Percentiles rank a stretch among this genome's conserved stretches.
phyloP scores from a whole-genome alignment of 2,329 filamentous ascomycete genomes.

The Fusarium continuum region DNA sequence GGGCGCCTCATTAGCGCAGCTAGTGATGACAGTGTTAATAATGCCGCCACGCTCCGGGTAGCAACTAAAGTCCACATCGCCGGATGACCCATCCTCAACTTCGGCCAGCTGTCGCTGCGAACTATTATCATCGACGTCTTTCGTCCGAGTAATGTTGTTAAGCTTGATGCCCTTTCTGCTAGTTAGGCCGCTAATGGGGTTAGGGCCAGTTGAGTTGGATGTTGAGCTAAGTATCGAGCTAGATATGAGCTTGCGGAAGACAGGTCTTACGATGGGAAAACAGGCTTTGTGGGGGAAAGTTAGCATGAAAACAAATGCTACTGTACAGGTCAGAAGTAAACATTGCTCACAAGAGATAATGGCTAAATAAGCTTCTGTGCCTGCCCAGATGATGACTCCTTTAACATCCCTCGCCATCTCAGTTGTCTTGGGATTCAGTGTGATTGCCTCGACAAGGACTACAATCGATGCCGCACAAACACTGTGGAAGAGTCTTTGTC shows the following conservation, averaged over 20 bases:
- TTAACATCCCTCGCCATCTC: slow-evolving; percentile 26
- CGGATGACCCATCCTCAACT: slow-evolving; percentile 26
- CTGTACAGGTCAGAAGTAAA: not conserved
- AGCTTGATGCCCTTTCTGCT: slow-evolving; percentile 29
- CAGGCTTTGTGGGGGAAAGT: slow-evolving; percentile 8
- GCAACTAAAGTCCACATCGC: slow-evolving; percentile 14
- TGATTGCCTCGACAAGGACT: slow-evolving; percentile 25
- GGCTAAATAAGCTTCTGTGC: slow-evolving; percentile 17
- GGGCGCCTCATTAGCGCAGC: not conserved
- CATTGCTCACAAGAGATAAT: slow-evolving; percentile 29
- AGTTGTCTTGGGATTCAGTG: slow-evolving; percentile 13
- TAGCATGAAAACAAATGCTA: not conserved
- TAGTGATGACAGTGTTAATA: slow-evolving; percentile 17
- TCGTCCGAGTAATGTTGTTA: slow-evolving; percentile 14
- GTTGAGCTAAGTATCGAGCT: slow-evolving; percentile 20
- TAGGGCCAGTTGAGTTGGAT: slow-evolving; percentile 16
- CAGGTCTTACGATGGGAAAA: slow-evolving; percentile 22
- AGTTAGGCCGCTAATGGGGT: slow-evolving; percentile 25
- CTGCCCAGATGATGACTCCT: slow-evolving; percentile 31
- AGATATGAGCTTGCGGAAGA: slow-evolving; percentile 17
- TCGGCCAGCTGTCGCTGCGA: slow-evolving; percentile 25
- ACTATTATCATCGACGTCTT: slow-evolving; percentile 27
- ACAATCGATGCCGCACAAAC: slow-evolving; percentile 23
- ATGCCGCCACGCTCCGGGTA: slow-evolving; percentile 11
- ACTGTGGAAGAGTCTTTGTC: not conserved